Evolutionary conservation across 1,284 basidiomycete species (phyloP), one percentile per base, ranked within the genome.

Genomic region (Athelia psychrophila): DNA sequence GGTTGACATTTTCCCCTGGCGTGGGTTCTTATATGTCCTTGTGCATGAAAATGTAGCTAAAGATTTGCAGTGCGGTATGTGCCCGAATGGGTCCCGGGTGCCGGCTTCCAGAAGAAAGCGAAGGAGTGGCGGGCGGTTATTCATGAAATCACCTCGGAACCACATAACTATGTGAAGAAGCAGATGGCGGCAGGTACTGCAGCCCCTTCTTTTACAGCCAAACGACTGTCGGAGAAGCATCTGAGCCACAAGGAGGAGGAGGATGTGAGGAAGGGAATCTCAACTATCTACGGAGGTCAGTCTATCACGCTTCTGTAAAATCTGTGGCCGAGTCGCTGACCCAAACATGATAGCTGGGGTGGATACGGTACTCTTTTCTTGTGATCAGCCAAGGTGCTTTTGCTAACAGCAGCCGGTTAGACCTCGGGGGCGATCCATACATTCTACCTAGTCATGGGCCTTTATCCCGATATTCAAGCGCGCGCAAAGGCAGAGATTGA

Each of bases 81-180:
- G 40, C 76, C 76, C 1, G 56, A 61, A 3, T 77, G 74, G 75
- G 61, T 75, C 51, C 75, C 74, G 10, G 75, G 74, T 18, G 69
- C 75, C 3, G 56, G 52, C 2, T 77, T 74, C 65, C 71, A 75
- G 59, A 58, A 49, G 44, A 63, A 62, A 49, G 74, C 71, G 0
- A 56, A 58, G 19, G 56, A 64, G 38, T 73, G 69, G 59, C 56
- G 57, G 19, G 55, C 48, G 1, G 68, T 63, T 0, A 63, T 76
- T 48, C 58, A 66, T 23, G 57, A 62, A 19, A 66, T 73, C 13
- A 30, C 27, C 13, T 13, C 6, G 6, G 27, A 30, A 66, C 71
- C 76, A 2, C 65, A 67, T 51, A 58, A 68, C 23, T 74, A 64
- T 45, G 70, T 69, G 44, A 75, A 72, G 58, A 60, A 70, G 40